A percentile compares a stretch with the other conserved stretches of the same genome.
Conservation (phyloP, 208 protist genomes). For the Trypanosoma lewisi region DNA sequence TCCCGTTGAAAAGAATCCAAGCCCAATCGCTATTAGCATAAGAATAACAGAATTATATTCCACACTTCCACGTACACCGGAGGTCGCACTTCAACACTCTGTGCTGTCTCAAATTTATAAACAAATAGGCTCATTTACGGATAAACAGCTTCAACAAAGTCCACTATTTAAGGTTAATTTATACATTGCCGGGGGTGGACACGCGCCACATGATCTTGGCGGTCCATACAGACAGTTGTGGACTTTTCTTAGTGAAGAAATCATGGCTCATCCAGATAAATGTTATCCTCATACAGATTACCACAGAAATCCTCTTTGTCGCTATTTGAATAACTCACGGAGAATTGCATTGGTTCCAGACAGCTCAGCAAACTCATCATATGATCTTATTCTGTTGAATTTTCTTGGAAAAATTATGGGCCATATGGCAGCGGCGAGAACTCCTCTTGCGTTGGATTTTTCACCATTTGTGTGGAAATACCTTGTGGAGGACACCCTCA, state of each 20-base stretch:
- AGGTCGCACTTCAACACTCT: slow-evolving; percentile 77
- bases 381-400: slow-evolving; percentile 78
- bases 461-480: slow-evolving; percentile 92
- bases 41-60: slow-evolving; percentile 75
- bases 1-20: slow-evolving; percentile 41
- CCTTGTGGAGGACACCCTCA: slow-evolving; percentile 81
- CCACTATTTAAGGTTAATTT: slow-evolving; percentile 87
- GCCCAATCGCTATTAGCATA: slow-evolving; percentile 59
- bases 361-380: slow-evolving; percentile 56
- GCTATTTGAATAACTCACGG: slow-evolving; percentile 84
- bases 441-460: slow-evolving; percentile 82
- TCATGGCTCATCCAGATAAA: slow-evolving; percentile 86
- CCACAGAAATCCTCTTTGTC: slow-evolving; percentile 84
- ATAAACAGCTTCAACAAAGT: slow-evolving; percentile 51
- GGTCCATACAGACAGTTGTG: slow-evolving; percentile 89
- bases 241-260: slow-evolving; percentile 84
- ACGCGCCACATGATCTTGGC: slow-evolving; percentile 84
- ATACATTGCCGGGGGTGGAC: slow-evolving; percentile 69
- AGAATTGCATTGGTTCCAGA: slow-evolving; percentile 84
- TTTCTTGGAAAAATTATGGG: slow-evolving; percentile 92
- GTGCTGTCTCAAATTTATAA: slow-evolving; percentile 84
- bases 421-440: slow-evolving; percentile 61
- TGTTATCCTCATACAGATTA: slow-evolving; percentile 83
- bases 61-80: slow-evolving; percentile 61
- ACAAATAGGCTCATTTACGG: slow-evolving; percentile 77